Base-by-base conservation (phyloP, 805 yeast species). In the Cyberlindnera japonica region DNA sequence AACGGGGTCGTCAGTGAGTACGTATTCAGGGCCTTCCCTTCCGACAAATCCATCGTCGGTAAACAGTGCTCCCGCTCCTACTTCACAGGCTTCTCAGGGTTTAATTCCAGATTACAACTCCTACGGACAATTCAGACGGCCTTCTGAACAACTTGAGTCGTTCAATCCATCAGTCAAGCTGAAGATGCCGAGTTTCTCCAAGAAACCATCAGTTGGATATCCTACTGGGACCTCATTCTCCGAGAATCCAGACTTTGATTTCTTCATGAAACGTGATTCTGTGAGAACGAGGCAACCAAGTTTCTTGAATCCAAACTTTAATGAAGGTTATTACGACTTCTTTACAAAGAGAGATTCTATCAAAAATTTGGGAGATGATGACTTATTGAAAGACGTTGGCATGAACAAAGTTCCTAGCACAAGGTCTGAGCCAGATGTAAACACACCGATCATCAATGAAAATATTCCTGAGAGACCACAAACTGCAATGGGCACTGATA, bases 111-210 rank as follows among this genome's bases (percentile, higher is more conserved):
- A 38, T 12, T 34, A 34, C n/a, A 55, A 53, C 16, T 53, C 64
- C 41, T 47, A 50, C 54, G 45, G 51, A 45, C 43, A 57, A 38
- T 33, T 50, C 18, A 60, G 75, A 47, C 58, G 77, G 35, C 73
- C 70, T n/a, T 66, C 75, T 35, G 78, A 74, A 48, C 76, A 71
- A 37, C 45, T 72, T 36, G 79, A 74, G 39, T 72, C 75, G 1
- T 73, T 72, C 47, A 61, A 65, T 36, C 65, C 74, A 3, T 56
- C 61, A 4, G 40, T 48, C n/a, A 58, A 62, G 33, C 51, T 63
- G 16, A 55, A 51, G 37, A 48, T 38, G 13, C 58, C 61, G 32
- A 49, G 52, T 20, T 56, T 48, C 37, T 49, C 57, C 4, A 54
- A 49, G 21, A 44, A 42, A 31, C 39, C 43, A 12, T 45, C 55